Percentiles rank a stretch among this genome's conserved stretches.
Conservation (phyloP, 2,329 filamentous ascomycete genomes). For the Gnomoniopsis sp. region DNA sequence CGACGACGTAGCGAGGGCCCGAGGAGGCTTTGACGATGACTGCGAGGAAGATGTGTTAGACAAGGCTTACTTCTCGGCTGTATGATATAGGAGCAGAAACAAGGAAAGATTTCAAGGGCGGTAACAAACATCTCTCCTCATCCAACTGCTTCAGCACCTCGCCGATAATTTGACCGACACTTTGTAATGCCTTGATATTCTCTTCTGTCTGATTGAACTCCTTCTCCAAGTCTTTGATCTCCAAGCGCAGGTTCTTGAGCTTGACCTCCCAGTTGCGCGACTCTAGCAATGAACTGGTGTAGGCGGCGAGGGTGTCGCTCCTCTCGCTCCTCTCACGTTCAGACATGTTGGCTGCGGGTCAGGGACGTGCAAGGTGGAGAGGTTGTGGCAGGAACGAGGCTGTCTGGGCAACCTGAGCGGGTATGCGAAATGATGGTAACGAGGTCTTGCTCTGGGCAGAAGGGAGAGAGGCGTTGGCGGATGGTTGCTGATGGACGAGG, state of each 20-base stretch:
- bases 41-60: constrained; percentile 35
- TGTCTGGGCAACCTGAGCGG: background rate
- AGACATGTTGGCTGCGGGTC: constrained; percentile 39
- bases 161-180: constrained; percentile 98
- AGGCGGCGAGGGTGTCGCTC: constrained; percentile 70
- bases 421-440: background rate
- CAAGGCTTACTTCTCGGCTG: constrained; percentile 5
- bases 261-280: constrained; percentile 99
- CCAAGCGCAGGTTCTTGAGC: constrained; percentile 87
- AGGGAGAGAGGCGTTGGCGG: background rate
- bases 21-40: constrained; percentile 99
- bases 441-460: background rate
- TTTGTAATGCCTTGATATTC: constrained; percentile 98
- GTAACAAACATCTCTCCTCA: constrained; percentile 86
- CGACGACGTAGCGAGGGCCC: constrained; percentile 95
- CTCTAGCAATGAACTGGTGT: constrained; percentile 81
- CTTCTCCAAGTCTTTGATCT: constrained; percentile 92
- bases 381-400: background rate
- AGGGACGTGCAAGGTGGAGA: background rate
- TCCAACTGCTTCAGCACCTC: constrained; percentile 98
- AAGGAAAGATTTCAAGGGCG: background rate
- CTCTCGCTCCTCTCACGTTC: constrained; percentile 60
- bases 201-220: constrained; percentile 97
- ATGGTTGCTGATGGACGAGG: background rate
- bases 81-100: background rate